A percentile compares a stretch with the other conserved stretches of the same genome.
phyloP scores from a whole-genome alignment of 2,329 filamentous ascomycete genomes.

The Orbilia ellipsospora region DNA sequence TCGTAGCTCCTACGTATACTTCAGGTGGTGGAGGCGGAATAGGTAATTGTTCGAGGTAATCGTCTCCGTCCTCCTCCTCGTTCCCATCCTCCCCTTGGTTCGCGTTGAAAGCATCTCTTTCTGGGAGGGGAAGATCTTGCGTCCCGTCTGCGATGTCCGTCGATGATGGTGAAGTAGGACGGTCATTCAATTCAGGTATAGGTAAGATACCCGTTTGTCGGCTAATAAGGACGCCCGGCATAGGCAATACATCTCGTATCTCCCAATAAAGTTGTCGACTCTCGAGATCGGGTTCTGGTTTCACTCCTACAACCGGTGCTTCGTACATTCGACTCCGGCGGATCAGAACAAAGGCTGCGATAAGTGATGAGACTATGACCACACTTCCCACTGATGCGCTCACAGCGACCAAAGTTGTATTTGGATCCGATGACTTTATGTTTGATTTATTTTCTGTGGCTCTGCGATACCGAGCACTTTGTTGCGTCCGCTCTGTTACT shows the following conservation, averaged over 20 bases:
- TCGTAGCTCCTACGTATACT: too few species aligned
- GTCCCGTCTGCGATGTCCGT: background rate
- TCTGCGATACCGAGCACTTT: too few species aligned
- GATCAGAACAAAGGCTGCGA: background rate
- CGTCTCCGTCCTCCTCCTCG: too few species aligned
- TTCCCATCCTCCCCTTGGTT: too few species aligned
- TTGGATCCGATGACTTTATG: background rate
- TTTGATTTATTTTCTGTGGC: background rate
- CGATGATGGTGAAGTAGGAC: background rate
- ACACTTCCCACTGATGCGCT: background rate
- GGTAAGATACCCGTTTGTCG: background rate
- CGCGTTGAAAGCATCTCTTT: too few species aligned
- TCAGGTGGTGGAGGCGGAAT: too few species aligned
- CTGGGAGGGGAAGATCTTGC: background rate
- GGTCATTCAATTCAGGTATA: background rate
- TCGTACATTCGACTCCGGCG: background rate
- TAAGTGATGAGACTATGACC: background rate
- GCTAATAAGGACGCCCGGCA: background rate
- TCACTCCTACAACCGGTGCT: background rate
- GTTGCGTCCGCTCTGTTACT: too few species aligned
- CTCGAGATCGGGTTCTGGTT: background rate
- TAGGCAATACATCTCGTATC: background rate
- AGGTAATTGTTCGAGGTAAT: too few species aligned
- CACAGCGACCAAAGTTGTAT: background rate
- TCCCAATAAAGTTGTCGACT: background rate